Conservation (phyloP, 225 moss, liverwort and hornwort genomes). For the Marchantia polymorpha region DNA sequence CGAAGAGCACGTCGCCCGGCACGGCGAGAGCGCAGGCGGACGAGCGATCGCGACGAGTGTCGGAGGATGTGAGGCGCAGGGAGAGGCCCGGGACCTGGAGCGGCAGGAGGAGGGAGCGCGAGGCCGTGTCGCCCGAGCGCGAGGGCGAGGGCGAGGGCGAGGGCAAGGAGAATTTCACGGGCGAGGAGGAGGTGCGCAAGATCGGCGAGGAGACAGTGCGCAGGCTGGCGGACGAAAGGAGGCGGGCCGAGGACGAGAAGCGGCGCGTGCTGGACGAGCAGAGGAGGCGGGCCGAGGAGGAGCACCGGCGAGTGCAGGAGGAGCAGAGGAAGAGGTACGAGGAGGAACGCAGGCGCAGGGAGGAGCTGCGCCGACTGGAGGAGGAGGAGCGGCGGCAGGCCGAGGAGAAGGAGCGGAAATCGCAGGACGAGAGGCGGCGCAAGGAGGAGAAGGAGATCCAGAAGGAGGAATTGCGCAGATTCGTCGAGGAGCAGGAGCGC, state of each 20-base stretch:
- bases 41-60: slow-evolving; percentile 4
- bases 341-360: slow-evolving; percentile 30
- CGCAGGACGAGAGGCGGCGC: slow-evolving; percentile 16
- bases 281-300: not conserved
- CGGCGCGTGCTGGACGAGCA: slow-evolving; percentile 23
- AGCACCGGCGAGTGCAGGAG: slow-evolving; percentile 9
- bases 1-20: slow-evolving; percentile 2
- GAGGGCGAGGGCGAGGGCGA: slow-evolving; percentile 32
- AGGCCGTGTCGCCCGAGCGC: not conserved
- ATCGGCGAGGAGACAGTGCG: not conserved
- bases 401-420: slow-evolving; percentile 25
- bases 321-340: slow-evolving; percentile 22
- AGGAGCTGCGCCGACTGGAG: slow-evolving; percentile 26
- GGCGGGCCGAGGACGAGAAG: slow-evolving; percentile 24
- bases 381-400: slow-evolving; percentile 25
- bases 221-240: not conserved
- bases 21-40: not conserved
- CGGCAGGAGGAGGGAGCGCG: slow-evolving; percentile 16
- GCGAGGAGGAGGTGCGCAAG: slow-evolving; percentile 8
- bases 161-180: slow-evolving; percentile 28
- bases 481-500: slow-evolving; percentile 14
- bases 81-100: slow-evolving; percentile 11
- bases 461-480: not conserved
- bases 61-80: slow-evolving; percentile 12
- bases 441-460: slow-evolving; percentile 25